Base-by-base conservation (phyloP, 1,284 basidiomycete species). In the Leccinum huronense region DNA sequence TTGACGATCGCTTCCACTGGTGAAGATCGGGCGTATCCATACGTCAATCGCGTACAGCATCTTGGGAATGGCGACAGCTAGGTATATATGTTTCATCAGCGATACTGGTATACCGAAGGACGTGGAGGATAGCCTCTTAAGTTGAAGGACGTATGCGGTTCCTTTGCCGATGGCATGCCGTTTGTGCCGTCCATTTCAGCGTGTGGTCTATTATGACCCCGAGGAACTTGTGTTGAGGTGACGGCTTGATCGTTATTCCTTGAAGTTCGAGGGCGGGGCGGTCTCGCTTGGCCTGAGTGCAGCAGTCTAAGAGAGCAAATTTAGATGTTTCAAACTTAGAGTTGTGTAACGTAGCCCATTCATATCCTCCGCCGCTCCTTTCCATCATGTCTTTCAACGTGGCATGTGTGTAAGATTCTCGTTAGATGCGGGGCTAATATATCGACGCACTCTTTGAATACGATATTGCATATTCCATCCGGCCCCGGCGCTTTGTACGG, bases 371-470 rank as follows among this genome's bases (percentile, higher is more conserved):
- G 1, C 48, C 58, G 1, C 9, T 1, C 2, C 57, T 0, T 30
- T 63, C 19, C 3, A 69, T 31, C 65, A 69, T 68, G 27, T 64
- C 9, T 1, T 3, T 2, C 0, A 69, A 45, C 3, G 10, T 65
- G 0, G 7, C 0, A 9, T 70, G 65, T 0, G 56, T 65, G 1
- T 31, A 45, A 45, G 3, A 45, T n/a, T n/a, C 42, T n/a, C n/a
- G 10, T n/a, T 9, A 45, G 42, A n/a, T 45, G 42, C 2, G 42
- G 42, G 7, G 9, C n/a, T 3, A 45, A 6, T 19, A 19, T 40
- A 5, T 40, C 38, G 36, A 38, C 36, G 6, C 36, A 38, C 36
- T 38, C 36, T 38, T 38, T 38, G 5, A 38, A 38, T 5, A 38
- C 13, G 6, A 38, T 14, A 13, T 38, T 38, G 36, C 36, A 38